These are phyloP conservation scores for Phytopythium montanum DNA, from an alignment of 352 stramenopile species.

Conservation along the genomic window DNA sequence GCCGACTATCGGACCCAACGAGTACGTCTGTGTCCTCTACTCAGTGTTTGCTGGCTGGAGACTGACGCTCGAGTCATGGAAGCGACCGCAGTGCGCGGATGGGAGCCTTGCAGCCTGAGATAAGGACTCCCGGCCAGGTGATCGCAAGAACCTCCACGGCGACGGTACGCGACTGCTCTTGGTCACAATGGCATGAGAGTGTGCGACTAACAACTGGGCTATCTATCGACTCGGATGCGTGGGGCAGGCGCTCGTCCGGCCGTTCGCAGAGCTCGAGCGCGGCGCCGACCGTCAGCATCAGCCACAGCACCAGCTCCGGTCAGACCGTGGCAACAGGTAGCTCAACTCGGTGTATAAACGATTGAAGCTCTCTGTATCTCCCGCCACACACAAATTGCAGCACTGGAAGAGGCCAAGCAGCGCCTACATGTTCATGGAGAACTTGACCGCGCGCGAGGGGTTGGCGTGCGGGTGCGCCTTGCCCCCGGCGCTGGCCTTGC, in stretches of 20 bases:
- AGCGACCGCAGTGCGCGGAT: constrained; percentile 6
- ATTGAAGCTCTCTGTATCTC: not conserved
- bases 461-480: constrained; percentile 15
- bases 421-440: constrained; percentile 42
- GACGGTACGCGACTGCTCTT: constrained; percentile 21
- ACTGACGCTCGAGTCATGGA: not conserved
- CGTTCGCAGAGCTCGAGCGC: constrained; percentile 35
- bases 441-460: constrained; percentile 52
- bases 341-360: not conserved
- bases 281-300: not conserved
- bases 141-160: constrained; percentile 42
- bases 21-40: constrained; percentile 13
- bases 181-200: not conserved
- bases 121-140: constrained; percentile 27
- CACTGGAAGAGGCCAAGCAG: not conserved
- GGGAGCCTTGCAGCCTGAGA: not conserved
- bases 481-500: constrained; percentile 30
- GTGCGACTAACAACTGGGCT: not conserved
- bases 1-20: constrained; percentile 1
- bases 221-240: not conserved
- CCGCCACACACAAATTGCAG: no score
- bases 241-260: constrained; percentile 47
- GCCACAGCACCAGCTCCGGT: not conserved
- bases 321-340: not conserved
- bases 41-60: not conserved